A percentile compares a stretch with the other conserved stretches of the same genome.
Conservation (phyloP, 306 rosid genomes). For the Medicago ruthenica region DNA sequence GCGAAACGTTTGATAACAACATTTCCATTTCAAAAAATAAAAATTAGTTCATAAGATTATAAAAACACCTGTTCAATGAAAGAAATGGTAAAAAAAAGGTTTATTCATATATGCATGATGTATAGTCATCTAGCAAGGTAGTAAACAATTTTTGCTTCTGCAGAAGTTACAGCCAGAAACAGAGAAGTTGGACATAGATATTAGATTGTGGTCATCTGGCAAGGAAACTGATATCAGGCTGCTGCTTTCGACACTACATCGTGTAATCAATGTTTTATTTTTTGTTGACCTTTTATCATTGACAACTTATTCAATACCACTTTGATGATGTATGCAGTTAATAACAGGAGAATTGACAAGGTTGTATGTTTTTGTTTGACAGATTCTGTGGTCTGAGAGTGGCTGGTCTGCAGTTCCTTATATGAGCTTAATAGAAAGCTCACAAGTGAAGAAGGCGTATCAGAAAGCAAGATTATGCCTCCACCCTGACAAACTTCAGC, state of each 20-base stretch:
- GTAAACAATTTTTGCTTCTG: neutral
- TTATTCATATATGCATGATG: neutral
- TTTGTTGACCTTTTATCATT: neutral
- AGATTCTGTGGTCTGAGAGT: conserved; percentile 84
- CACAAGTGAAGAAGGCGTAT: conserved; percentile 80
- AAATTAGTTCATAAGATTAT: neutral
- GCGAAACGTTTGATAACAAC: neutral
- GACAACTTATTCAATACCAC: conserved; percentile 1
- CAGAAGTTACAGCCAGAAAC: conserved; percentile 55
- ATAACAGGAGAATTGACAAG: neutral
- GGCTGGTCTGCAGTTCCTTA: conserved; percentile 77
- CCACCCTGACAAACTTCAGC: conserved; percentile 92
- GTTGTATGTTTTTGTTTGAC: conserved; percentile 41
- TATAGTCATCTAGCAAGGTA: neutral
- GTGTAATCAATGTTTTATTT: conserved; percentile 50
- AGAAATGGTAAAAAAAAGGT: neutral
- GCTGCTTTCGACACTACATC: conserved; percentile 81
- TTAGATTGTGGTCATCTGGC: conserved; percentile 84
- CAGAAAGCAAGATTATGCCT: conserved; percentile 92
- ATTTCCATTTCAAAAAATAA: neutral
- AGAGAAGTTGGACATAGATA: conserved; percentile 66
- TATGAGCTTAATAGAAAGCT: conserved; percentile 63
- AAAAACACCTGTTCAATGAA: neutral
- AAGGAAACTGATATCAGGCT: conserved; percentile 79
- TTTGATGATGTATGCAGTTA: neutral